Base-by-base conservation (phyloP, 2,329 filamentous ascomycete genomes). In the Pseudopyrenochaeta lycopersici region DNA sequence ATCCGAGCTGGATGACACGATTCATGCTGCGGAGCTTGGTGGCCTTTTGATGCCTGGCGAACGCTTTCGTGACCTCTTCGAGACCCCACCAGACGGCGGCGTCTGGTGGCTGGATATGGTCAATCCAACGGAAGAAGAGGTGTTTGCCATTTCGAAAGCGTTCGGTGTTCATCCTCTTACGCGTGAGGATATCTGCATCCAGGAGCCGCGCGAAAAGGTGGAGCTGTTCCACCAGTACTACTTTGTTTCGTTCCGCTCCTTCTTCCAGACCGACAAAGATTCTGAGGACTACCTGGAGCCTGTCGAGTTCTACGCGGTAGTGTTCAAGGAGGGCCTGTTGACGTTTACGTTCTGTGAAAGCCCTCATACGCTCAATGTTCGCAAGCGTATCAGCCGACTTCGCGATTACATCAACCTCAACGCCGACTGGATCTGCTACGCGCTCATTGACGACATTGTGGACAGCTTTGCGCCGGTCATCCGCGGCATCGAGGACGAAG, bases 41-140 rank as follows among this genome's bases (percentile, higher is more conserved):
- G 94, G 93, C 66, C 84, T 97, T 7, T 85, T 97, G 4, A 87
- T 97, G 52, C 92, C 93, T 2, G 94, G 92, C 7, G 95, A 97
- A 74, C 90, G 90, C 52, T 90, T 98, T 66, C 89, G 91, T 29
- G 92, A 92, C 51, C 85, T 99, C 10, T 99, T 99, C 72, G 86
- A 88, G 63, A 81, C 87, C 31, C 85, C 84, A 30, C 82, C 83
- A 1, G 83, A 87, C 30, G 84, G 92, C 65, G 94, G 94, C 67
- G 93, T 97, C n/a, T 99, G 94, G 93, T 99, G 95, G 95, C 83
- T 99, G 45, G 96, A 99, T 69, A 89, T 97, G 73, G 90, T 94
- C 73, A 92, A 91, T 64, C 92, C 94, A 1, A 93, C 89, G 1
- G 90, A 93, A 70, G 92, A 94, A 54, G 95, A 98, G 74, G 88